phyloP scores from a whole-genome alignment of 768 basidiomycete genomes.

The Serendipita sp. region DNA sequence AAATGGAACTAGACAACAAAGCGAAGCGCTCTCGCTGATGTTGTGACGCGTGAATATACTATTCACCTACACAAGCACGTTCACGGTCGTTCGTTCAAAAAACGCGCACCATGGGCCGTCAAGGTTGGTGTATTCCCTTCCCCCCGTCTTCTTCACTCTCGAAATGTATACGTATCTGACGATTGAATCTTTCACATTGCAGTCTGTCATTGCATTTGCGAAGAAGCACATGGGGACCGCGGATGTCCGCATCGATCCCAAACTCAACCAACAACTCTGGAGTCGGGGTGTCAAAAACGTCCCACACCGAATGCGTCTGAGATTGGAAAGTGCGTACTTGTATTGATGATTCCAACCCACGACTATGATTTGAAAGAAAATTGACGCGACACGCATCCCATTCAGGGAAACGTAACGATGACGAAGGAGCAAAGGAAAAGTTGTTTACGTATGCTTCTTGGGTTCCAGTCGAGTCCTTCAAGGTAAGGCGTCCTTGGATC shows the following conservation, averaged over 20 bases:
- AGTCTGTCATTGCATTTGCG: slow-evolving; percentile 77
- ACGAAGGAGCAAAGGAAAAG: slow-evolving; percentile 97
- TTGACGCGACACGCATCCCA: no score
- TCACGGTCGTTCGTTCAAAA: slow-evolving; percentile 89
- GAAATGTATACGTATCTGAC: not conserved
- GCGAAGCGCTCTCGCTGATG: slow-evolving; percentile 95
- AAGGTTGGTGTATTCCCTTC: slow-evolving; percentile 26
- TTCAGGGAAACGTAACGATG: slow-evolving; percentile 97
- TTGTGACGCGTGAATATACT: slow-evolving; percentile 97
- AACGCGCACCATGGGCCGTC: slow-evolving; percentile 91
- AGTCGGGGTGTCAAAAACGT: slow-evolving; percentile 84
- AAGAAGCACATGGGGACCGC: slow-evolving; percentile 89
- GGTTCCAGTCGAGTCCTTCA: slow-evolving; percentile 66
- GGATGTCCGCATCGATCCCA: slow-evolving; percentile 89
- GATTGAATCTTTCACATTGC: not conserved
- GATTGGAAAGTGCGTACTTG: slow-evolving; percentile 68
- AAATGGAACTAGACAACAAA: slow-evolving; percentile 54
- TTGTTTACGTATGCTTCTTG: slow-evolving; percentile 82
- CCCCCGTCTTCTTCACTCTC: not conserved
- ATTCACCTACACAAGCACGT: slow-evolving; percentile 94
- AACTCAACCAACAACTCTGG: slow-evolving; percentile 88
- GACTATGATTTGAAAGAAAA: not conserved
- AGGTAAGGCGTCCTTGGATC: slow-evolving; percentile 35
- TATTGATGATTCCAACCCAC: not conserved
- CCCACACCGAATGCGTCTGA: slow-evolving; percentile 80